Evolutionary conservation across 1,139 yeast genomes (phyloP), one percentile per base, ranked within the genome.

Genomic region (Scheffersomyces insectosa): DNA sequence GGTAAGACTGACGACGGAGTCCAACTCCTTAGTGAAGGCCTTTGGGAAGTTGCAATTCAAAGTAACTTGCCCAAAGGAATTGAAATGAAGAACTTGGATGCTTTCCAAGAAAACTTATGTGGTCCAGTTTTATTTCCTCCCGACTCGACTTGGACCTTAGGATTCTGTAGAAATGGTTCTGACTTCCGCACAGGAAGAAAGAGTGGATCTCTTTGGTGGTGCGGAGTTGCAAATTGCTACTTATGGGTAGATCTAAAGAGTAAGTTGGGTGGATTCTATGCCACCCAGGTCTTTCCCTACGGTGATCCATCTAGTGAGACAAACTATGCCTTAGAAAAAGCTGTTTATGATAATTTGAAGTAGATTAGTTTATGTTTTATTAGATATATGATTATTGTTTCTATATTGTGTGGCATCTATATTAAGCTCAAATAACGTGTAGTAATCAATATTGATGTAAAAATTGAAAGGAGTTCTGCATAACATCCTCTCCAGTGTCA

Each of bases 231-330:
- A 16, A 76, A 74, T 49, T 59, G 73, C 34, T 72, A 54, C 53
- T 76, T 62, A 54, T 77, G 80, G 80, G 57, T 75, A 12, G 82
- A 77, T 47, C 51, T 65, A 35, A 58, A 69, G 25, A 72, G 71
- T 44, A 61, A 65, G 13, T 53, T 75, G 31, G 79, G 70, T 1
- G 81, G 79, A 0, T 62, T 72, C 39, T 71, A 72, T 63, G 77
- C 64, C 13, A 54, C 68, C n/a, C 77, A 72, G 45, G 47, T 72
- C 5, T 57, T 71, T 39, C 79, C 79, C 0, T 56, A 48, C 16
- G 36, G 51, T 43, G 59, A 57, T 31, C 15, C 11, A 8, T n/a
- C 41, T 4, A 29, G 48, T 4, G 31, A 42, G 3, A 31, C 28
- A n/a, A 42, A 35, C 9, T 43, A 43, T 38, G 13, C 38, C 25